phyloP scores from a whole-genome alignment of 306 rosid genomes.

The Quillaja saponaria region DNA sequence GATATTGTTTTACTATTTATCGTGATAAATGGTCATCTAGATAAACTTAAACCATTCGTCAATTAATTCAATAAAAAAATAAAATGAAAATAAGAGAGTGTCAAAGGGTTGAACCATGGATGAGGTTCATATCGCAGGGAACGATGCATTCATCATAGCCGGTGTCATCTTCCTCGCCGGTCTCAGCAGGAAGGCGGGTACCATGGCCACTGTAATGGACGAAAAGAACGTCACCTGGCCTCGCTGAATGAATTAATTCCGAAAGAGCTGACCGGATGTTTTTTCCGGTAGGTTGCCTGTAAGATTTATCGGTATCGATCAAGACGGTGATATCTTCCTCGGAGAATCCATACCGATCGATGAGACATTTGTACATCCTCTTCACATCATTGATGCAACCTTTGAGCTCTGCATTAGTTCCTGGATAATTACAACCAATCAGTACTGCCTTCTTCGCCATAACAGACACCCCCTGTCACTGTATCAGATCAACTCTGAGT shows the following conservation, averaged over 20 bases:
- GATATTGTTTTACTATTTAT: too few species aligned
- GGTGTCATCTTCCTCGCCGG: constrained; percentile 83
- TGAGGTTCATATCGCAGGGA: constrained; percentile 87
- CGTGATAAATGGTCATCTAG: too few species aligned
- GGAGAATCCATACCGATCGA: constrained; percentile 50
- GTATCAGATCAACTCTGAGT: too few species aligned
- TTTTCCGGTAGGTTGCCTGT: constrained; percentile 73
- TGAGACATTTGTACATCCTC: constrained; percentile 55
- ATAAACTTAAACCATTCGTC: too few species aligned
- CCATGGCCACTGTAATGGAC: constrained; percentile 92
- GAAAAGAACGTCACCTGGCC: constrained; percentile 60
- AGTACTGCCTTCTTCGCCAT: constrained; percentile 75
- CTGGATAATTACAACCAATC: constrained; percentile 80
- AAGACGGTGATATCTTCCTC: constrained; percentile 57
- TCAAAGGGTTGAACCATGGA: constrained; percentile 49
- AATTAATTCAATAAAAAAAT: too few species aligned
- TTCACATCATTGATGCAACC: constrained; percentile 84
- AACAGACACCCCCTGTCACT: too few species aligned
- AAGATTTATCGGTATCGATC: constrained; percentile 75
- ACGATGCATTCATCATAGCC: constrained; percentile 94
- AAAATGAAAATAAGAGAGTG: background rate
- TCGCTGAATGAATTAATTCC: constrained; percentile 59
- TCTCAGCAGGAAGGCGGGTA: constrained; percentile 88
- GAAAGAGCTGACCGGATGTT: constrained; percentile 63
- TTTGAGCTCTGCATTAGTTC: constrained; percentile 70